Evolutionary conservation across 1,284 basidiomycete genomes (phyloP).

Genomic region (Volvariella surrecta): DNA sequence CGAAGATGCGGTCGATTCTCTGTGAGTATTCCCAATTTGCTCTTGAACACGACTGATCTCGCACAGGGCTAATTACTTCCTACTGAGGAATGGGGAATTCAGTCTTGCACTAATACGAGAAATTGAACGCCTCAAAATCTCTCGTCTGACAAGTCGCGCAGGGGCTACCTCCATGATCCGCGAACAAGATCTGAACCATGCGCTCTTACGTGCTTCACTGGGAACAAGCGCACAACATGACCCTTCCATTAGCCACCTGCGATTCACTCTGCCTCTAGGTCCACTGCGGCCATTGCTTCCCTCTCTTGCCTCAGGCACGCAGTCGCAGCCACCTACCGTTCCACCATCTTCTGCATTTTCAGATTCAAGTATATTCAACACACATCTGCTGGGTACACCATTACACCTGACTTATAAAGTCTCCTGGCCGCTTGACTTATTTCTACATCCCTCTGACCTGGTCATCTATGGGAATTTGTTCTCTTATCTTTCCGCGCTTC

Average conservation of each 20-base stretch:
- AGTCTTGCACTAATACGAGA: slow-evolving; percentile 74
- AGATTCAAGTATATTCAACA: slow-evolving; percentile 53
- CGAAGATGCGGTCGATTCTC: slow-evolving; percentile 39
- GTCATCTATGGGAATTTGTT: slow-evolving; percentile 72
- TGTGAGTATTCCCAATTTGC: slow-evolving; percentile 19
- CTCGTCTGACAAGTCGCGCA: slow-evolving; percentile 60
- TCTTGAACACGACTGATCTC: slow-evolving; percentile 3
- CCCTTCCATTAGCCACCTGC: slow-evolving; percentile 57
- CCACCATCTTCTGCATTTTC: slow-evolving; percentile 15
- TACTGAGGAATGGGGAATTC: slow-evolving; percentile 84
- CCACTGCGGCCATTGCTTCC: slow-evolving; percentile 73
- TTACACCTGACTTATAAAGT: slow-evolving; percentile 62
- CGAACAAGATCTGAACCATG: slow-evolving; percentile 80
- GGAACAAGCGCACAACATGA: slow-evolving; percentile 83
- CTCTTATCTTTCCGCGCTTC: slow-evolving; percentile 75
- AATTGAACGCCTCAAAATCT: slow-evolving; percentile 70
- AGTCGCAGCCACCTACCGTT: slow-evolving; percentile 23
- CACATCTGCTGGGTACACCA: slow-evolving; percentile 73
- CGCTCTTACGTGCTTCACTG: slow-evolving; percentile 72
- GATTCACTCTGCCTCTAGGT: slow-evolving; percentile 69
- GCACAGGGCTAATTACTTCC: slow-evolving; percentile 67
- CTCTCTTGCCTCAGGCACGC: slow-evolving; percentile 36
- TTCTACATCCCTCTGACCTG: slow-evolving; percentile 72
- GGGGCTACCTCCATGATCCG: slow-evolving; percentile 68
- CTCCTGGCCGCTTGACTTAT: slow-evolving; percentile 84